Base-by-base conservation (phyloP, 805 yeast genomes). In the Ascoidea asiatica region DNA sequence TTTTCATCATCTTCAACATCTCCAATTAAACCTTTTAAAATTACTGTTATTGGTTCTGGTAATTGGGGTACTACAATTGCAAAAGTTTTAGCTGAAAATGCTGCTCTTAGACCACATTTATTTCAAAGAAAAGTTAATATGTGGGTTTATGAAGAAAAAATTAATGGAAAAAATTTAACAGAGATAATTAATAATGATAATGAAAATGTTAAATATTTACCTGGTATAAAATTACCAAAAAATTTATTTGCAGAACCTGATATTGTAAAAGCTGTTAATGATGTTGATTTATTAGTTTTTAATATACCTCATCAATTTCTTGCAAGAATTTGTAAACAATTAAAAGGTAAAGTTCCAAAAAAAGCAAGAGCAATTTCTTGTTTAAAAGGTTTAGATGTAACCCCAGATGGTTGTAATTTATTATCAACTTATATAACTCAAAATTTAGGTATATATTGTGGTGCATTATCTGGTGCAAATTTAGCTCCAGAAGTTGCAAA, bases 61-160 rank as follows among this genome's bases (percentile, higher is more conserved):
- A 90, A 90, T 66, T 90, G 98, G 84, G 98, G 98, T 52, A 87
- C 96, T 37, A 90, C 97, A 18, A 88, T 92, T 45, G 97, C 97
- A 50, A 90, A 92, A 63, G 87, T 90, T 40, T 80, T 88, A 21
- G 88, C 97, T 37, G 97, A 92, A 64, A 89, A 88, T 62, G 70
- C 89, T 39, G 71, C 70, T 18, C 75, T 75, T 50, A 75, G 86
- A 63, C 80, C 89, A 37, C 71, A 77, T 37, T 65, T 85, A 56
- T 92, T 92, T 63, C 72, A 77, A 48, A 67, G 66, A 49, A 67
- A 74, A 45, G 97, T 92, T 38, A 79, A 81, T 56, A 89, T 92
- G 97, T 92, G 98, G 98, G 98, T 92, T 13, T 86, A 73, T 55
- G 90, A 92, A 65, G 98, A 92, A 65, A 59, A 73, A 50, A 66